These are phyloP conservation scores for Pulveroboletus sp. DNA, from an alignment of 1,284 basidiomycete species.

Conservation along the genomic window DNA sequence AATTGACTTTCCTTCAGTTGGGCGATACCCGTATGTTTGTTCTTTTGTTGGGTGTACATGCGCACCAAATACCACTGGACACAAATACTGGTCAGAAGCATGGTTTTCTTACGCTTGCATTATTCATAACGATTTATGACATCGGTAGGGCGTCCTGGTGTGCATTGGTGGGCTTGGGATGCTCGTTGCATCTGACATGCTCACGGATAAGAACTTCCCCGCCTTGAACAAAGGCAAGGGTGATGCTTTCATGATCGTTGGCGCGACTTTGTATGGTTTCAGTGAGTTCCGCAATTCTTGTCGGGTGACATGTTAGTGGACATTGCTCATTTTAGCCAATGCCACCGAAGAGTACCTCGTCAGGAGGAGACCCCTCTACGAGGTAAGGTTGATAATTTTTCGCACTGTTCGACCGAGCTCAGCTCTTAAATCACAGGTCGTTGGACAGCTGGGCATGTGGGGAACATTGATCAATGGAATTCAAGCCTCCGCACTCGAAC, in stretches of 20 bases:
- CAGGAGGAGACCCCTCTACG: conserved; percentile 75
- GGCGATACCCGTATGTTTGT: conserved; percentile 84
- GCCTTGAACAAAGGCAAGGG: conserved; percentile 70
- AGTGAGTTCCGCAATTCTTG: conserved; percentile 49
- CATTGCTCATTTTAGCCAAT: conserved; percentile 53
- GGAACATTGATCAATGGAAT: conserved; percentile 77
- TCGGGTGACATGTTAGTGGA: not conserved
- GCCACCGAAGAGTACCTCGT: conserved; percentile 88
- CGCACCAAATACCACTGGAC: conserved; percentile 80
- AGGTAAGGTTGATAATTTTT: conserved; percentile 41
- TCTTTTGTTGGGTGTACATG: conserved; percentile 82
- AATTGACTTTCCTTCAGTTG: conserved; percentile 48
- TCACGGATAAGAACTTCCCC: conserved; percentile 71
- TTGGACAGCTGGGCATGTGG: conserved; percentile 84
- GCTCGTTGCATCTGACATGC: conserved; percentile 70
- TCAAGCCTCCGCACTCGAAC: conserved; percentile 76
- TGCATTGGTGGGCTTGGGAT: conserved; percentile 77
- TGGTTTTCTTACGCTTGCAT: not conserved
- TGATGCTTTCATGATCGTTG: conserved; percentile 84
- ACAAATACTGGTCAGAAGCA: conserved; percentile 61
- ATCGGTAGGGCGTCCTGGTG: conserved; percentile 63
- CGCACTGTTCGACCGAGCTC: not conserved
- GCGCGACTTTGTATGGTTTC: conserved; percentile 82
- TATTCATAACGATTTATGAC: not conserved
- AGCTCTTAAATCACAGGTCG: conserved; percentile 46